Conservation (phyloP, 73 alveolate species). For the Stentor coeruleus region DNA sequence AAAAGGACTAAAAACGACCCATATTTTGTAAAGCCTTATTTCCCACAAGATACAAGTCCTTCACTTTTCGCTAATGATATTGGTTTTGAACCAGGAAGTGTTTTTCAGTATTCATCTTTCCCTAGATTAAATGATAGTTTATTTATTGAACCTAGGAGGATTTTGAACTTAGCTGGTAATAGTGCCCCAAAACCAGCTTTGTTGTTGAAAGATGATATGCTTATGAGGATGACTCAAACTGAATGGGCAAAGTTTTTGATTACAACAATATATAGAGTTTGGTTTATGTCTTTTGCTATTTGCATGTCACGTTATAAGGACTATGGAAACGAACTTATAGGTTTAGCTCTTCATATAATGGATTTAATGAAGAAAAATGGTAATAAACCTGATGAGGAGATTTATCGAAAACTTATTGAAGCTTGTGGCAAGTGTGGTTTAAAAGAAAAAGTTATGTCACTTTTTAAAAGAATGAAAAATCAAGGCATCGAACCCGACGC, state of each 20-base stretch:
- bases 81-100: slow-evolving; percentile 42
- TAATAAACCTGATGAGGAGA: slow-evolving; percentile 45
- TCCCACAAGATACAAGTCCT: slow-evolving; percentile 47
- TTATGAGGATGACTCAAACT: slow-evolving; percentile 49
- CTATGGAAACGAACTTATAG: slow-evolving; percentile 35
- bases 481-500: slow-evolving; percentile 60
- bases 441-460: slow-evolving; percentile 41
- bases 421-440: slow-evolving; percentile 68
- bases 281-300: slow-evolving; percentile 50
- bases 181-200: slow-evolving; percentile 33
- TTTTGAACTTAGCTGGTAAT: slow-evolving; percentile 37
- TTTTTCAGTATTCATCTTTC: slow-evolving; percentile 40
- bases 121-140: slow-evolving; percentile 41
- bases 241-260: slow-evolving; percentile 55
- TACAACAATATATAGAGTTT: slow-evolving; percentile 45
- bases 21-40: slow-evolving; percentile 33
- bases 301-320: slow-evolving; percentile 43
- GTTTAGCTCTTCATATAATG: slow-evolving; percentile 39
- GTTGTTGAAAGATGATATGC: slow-evolving; percentile 36
- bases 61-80: slow-evolving; percentile 48
- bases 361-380: slow-evolving; percentile 36
- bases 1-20: slow-evolving; percentile 60
- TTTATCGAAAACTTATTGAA: slow-evolving; percentile 60
- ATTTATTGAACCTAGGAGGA: slow-evolving; percentile 40
- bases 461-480: slow-evolving; percentile 53